Base-by-base conservation (phyloP, 331 rosid genomes). In the Prunus yedoensis region DNA sequence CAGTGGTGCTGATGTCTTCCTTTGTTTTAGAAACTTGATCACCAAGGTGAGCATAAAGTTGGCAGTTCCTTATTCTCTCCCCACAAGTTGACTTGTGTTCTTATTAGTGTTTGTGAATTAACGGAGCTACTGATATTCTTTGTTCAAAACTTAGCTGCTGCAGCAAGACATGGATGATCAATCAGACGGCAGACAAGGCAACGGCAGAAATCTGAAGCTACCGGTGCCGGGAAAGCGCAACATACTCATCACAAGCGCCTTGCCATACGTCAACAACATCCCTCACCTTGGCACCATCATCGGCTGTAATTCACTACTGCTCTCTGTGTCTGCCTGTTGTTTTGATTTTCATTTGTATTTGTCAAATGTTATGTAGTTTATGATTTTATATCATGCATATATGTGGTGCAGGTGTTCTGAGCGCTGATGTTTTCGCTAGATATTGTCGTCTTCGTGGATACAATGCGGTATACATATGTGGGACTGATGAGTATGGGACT, bases 401-500 rank as follows among this genome's bases (percentile, higher is more conserved):
- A 3, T 21, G 21, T 14, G 63, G 51, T 57, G 11, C 78, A 90
- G 96, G 76, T 21, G 93, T 91, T 57, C 74, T 87, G 75, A 88
- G 96, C 77, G 96, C 91, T 10, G 96, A 91, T 77, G 96, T 91
- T 38, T 88, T 82, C 46, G 90, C 90, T 66, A 80, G 93, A 25
- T 91, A 83, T 50, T 88, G 93, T 27, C 90, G 89, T 8, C 86
- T 88, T 70, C 86, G 93, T 8, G 88, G 89, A 32, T 90, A 90
- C 53, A 90, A 87, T 83, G 81, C 56, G 35, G 83, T 88, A 16
- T 88, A 83, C 79, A 83, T 90, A 4, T 90, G 96, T 66, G 96
- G 96, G 25, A 90, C 96, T 20, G 96, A 90, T 63, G 96, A 90
- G 79, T 88, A 90, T 52, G 93, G 93, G 0, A 90, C 96, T 3